Percentiles rank a stretch among this genome's conserved stretches.
These are phyloP conservation scores for Dipteronia dyeriana DNA, from an alignment of 345 rosid species.

Conservation along the genomic window DNA sequence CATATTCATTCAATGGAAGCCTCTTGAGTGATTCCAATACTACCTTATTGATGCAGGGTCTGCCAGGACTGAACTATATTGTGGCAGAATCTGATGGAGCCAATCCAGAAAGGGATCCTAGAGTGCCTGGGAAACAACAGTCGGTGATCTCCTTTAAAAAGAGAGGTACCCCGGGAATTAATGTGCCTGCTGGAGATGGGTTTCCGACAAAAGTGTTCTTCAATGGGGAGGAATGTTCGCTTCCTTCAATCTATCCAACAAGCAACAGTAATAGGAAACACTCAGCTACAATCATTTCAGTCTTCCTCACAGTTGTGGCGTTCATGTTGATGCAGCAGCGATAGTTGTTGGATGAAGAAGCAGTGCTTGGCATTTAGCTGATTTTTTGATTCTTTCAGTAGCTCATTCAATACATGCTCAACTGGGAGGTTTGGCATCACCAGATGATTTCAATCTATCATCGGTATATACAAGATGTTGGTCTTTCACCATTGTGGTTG, in stretches of 20 bases:
- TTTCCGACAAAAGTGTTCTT: conserved; percentile 91
- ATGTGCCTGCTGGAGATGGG: conserved; percentile 73
- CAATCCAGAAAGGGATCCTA: conserved; percentile 59
- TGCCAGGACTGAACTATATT: conserved; percentile 74
- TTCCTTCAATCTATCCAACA: conserved; percentile 62
- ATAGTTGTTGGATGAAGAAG: conserved; percentile 24
- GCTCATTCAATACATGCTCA: conserved; percentile 22
- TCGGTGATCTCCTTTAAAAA: conserved; percentile 81
- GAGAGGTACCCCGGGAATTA: conserved; percentile 69
- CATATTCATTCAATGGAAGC: conserved; percentile 81
- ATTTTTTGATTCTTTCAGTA: conserved; percentile 42
- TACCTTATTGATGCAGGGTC: conserved; percentile 81
- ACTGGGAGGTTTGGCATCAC: conserved; percentile 16
- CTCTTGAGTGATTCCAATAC: conserved; percentile 45
- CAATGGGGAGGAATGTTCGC: conserved; percentile 91
- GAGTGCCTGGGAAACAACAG: conserved; percentile 95
- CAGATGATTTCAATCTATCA: conserved; percentile 18
- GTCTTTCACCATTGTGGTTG: not conserved
- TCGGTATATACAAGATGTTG: conserved; percentile 12
- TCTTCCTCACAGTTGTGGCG: conserved; percentile 32
- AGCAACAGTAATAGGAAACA: conserved; percentile 37
- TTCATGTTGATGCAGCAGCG: conserved; percentile 41
- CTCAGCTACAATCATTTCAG: conserved; percentile 23
- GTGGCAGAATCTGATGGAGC: conserved; percentile 63
- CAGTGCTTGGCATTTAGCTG: conserved; percentile 12